Conservation (phyloP, 2,329 filamentous ascomycete genomes). For the Mollisia scopiformis region DNA sequence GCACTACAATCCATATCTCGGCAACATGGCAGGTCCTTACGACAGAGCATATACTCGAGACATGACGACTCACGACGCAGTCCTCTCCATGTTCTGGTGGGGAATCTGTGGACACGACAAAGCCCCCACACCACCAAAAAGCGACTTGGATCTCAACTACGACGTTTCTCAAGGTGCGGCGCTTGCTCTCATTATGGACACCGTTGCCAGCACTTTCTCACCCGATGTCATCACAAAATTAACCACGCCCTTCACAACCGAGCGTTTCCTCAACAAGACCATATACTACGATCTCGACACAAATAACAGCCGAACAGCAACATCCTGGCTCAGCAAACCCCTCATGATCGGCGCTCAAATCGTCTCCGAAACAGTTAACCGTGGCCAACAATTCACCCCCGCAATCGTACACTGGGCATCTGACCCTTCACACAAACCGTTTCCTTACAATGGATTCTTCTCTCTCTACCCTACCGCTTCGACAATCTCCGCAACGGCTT, state of each 20-base stretch:
- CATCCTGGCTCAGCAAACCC: slow-evolving; percentile 45
- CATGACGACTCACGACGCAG: slow-evolving; percentile 52
- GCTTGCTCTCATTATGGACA: slow-evolving; percentile 43
- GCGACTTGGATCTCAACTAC: slow-evolving; percentile 44
- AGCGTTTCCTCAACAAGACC: slow-evolving; percentile 40
- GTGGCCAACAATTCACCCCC: slow-evolving; percentile 46
- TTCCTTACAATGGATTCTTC: slow-evolving; percentile 44
- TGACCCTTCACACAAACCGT: slow-evolving; percentile 42
- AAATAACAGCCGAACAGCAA: slow-evolving; percentile 37
- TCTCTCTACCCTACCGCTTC: slow-evolving; percentile 46
- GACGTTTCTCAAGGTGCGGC: slow-evolving; percentile 45
- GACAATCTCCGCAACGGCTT: slow-evolving; percentile 44
- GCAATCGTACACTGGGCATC: slow-evolving; percentile 50
- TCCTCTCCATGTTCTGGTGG: slow-evolving; percentile 47
- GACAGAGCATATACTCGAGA: slow-evolving; percentile 65
- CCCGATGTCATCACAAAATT: slow-evolving; percentile 36
- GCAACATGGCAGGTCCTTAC: slow-evolving; percentile 66
- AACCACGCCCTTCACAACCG: slow-evolving; percentile 38
- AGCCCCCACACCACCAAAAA: slow-evolving; percentile 41
- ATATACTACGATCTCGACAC: slow-evolving; percentile 40
- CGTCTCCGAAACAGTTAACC: slow-evolving; percentile 41
- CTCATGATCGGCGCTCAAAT: slow-evolving; percentile 47
- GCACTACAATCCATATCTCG: slow-evolving; percentile 61
- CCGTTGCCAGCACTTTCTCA: slow-evolving; percentile 36
- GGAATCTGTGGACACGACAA: slow-evolving; percentile 44